Evolutionary conservation across 306 rosid genomes (phyloP), one percentile per base, ranked within the genome.

Genomic region (Fragaria iinumae): DNA sequence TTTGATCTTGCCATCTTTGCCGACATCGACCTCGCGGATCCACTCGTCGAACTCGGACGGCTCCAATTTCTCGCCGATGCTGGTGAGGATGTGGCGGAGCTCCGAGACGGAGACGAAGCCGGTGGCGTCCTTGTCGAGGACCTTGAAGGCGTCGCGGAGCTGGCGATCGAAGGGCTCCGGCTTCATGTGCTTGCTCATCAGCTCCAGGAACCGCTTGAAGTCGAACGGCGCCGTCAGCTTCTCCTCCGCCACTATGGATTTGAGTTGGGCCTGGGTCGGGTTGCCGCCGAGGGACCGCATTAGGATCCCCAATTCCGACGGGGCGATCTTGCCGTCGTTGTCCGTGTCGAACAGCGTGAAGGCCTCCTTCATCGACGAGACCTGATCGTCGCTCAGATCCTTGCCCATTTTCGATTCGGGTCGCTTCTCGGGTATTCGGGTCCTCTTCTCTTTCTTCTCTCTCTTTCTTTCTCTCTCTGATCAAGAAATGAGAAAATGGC

Each of bases 191-290:
- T 89, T 91, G 25, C 89, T 85, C 98, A 94, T 94, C 62, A 94
- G 90, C 47, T 92, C 96, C 3, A 92, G 90, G 71, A 94, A 92
- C 13, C 95, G 96, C 3, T 87, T 82, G 82, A 94, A 92, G 66
- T 92, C 98, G 82, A 94, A 94, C 4, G 98, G 92, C 0, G 90
- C 52, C 3, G 93, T 89, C 77, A 94, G 93, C 1, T 88, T 92
- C 87, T 92, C 97, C 81, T 89, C 93, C 49, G 96, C 80, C 45
- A 88, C 56, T 69, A 95, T 92, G 83, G 97, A 75, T 80, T 95
- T 95, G 76, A 95, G 99, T 36, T 95, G 97, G 39, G 97, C 97
- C 80, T 95, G 97, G 77, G 99, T 95, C 41, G 97, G 99, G 87
- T 96, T 96, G 1, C 98, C 99, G 0, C 98, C 99, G 11, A 96